Evolutionary conservation across 1,284 basidiomycete genomes (phyloP).

Genomic region (Thecaphora frezii): DNA sequence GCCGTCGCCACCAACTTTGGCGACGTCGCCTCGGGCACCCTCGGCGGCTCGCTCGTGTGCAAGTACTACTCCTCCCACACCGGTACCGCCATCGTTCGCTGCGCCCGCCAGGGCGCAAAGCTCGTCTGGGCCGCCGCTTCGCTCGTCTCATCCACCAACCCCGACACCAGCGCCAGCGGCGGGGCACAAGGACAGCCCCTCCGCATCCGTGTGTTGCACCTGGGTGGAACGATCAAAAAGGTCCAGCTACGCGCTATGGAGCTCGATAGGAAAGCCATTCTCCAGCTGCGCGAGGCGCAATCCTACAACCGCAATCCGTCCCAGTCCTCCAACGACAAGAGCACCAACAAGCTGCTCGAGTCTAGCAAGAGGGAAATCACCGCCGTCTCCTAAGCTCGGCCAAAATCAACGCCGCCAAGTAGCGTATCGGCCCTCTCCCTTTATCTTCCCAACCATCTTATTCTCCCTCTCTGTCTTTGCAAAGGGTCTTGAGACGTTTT

Average conservation of each 20-base stretch:
- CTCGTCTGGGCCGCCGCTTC: constrained; percentile 37
- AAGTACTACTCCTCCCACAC: constrained; percentile 38
- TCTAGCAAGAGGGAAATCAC: background rate
- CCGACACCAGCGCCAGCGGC: background rate
- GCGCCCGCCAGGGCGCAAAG: constrained; percentile 30
- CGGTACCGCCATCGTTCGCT: constrained; percentile 36
- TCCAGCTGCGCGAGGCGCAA: constrained; percentile 3
- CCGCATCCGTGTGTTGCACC: constrained; percentile 29
- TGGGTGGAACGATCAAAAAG: constrained; percentile 45
- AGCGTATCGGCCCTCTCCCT: too few relatives aligned
- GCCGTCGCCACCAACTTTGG: constrained; percentile 35
- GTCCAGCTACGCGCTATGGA: constrained; percentile 39
- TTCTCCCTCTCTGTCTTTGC: too few relatives aligned
- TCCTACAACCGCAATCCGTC: background rate
- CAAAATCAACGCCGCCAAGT: too few relatives aligned
- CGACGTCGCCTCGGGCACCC: constrained; percentile 29
- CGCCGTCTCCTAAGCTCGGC: background rate
- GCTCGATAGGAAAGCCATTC: constrained; percentile 25
- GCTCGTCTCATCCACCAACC: constrained; percentile 6
- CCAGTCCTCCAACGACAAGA: background rate
- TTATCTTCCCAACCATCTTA: too few relatives aligned
- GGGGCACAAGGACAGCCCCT: constrained; percentile 2
- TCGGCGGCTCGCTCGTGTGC: constrained; percentile 29
- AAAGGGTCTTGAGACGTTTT: too few relatives aligned
- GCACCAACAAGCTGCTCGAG: background rate